Base-by-base conservation (phyloP, 129 eudicot species). In the Glebionis coronaria region DNA sequence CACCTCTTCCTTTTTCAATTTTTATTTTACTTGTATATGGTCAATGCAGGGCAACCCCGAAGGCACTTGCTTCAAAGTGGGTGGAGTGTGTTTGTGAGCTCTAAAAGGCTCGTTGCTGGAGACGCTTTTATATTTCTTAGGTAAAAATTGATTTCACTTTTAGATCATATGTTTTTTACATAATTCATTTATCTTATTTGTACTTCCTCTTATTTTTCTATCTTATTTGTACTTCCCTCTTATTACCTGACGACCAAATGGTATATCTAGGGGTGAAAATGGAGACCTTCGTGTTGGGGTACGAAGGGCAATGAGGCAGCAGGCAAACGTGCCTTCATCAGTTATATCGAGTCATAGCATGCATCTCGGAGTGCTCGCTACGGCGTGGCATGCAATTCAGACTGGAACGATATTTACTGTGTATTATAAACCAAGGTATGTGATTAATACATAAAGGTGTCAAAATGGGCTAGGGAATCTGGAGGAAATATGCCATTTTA, bases 41-140 rank as follows among this genome's bases (percentile, higher is more conserved):
- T 58, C 70, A 67, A 63, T 71, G 51, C 82, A 91, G 97, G 97
- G 67, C 97, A 91, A 78, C 97, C 97, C 16, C 75, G 97, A 56
- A 73, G 97, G 74, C 97, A 91, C 75, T 71, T 91, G 31, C 97
- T 91, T 69, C 97, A 91, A 76, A 91, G 97, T 70, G 97, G 97
- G 8, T 91, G 97, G 97, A 91, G 97, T 71, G 97, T 91, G 29
- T 91, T 91, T 81, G 97, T 91, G 54, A 91, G 97, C 71, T 91
- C 97, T 18, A 91, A 91, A 73, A 85, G 94, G 76, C 97, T 91
- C 6, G 94, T 91, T 46, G 97, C 96, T 42, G 97, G 97, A 16
- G 97, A 91, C 63, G 97, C 96, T 40, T 91, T 91, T 47, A 91
- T 91, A 73, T 91, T 91, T 67, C 73, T 91, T 53, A 91, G 97